Base-by-base conservation (phyloP, 768 basidiomycete genomes). In the Tylopilus balloui region DNA sequence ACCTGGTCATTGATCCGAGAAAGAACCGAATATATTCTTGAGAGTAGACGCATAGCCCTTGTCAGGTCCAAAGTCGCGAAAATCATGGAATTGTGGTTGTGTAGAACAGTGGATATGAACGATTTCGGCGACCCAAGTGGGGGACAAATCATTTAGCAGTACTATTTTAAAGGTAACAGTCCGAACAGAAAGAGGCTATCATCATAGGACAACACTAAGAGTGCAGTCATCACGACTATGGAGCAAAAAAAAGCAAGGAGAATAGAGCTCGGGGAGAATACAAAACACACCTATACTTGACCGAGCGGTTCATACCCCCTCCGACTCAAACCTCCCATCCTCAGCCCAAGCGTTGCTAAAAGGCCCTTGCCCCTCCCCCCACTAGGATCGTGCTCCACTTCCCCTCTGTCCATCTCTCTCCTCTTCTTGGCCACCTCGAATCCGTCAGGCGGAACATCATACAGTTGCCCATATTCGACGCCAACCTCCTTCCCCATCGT, bases 401-500 rank as follows among this genome's bases (percentile, higher is more conserved):
- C 63, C 20, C 55, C 53, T 39, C 65, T 56, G 59, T 86, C 85
- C 62, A 69, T 69, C 62, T 78, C 74, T 58, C 75, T 74, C 64
- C 75, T 72, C 64, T 65, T 71, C 71, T 85, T 83, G 55, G 83
- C 88, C 67, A 88, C 87, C 45, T 69, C 67, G 64, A 92, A 92
- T 12, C 92, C 93, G 63, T 93, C 92, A 3, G 73, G 54, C 5
- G 94, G 93, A 21, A 98, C 81, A 68, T 93, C 91, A 70, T 94
- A 95, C 65, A 96, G 65, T 56, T 76, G 73, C 46, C 90, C 88
- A 70, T 96, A 99, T 65, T 94, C 86, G 39, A 99, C 88, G 3
- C 90, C 91, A 21, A 95, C 71, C 67, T 91, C 88, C 51, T 75
- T 75, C 20, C 93, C 91, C 48, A 78, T 79, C 42, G 82, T 81